phyloP scores from a whole-genome alignment of 306 rosid genomes.

The Rosa persica region DNA sequence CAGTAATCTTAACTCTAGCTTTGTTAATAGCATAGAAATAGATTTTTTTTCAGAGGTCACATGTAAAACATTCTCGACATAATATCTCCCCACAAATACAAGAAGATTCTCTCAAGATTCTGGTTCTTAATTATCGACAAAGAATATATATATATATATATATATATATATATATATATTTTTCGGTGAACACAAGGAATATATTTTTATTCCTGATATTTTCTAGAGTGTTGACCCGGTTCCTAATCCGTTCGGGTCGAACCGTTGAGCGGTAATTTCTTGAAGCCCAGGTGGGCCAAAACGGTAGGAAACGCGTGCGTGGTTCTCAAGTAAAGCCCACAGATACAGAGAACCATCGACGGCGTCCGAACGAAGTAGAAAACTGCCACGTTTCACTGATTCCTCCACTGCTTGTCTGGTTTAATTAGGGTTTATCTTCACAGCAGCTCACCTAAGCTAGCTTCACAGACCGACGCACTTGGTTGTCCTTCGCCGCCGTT shows the following conservation, averaged over 20 bases:
- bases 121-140: background rate
- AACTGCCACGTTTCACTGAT: slow-evolving; percentile 3
- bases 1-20: too few species aligned
- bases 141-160: too few species aligned
- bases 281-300: slow-evolving; percentile 8
- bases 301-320: background rate
- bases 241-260: too few species aligned
- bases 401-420: background rate
- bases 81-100: too few species aligned
- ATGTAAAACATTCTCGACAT: too few species aligned
- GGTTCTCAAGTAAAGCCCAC: background rate
- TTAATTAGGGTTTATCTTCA: background rate
- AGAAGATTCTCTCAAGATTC: too few species aligned
- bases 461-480: background rate
- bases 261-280: background rate
- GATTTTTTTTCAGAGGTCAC: too few species aligned
- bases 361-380: background rate
- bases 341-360: background rate
- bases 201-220: too few species aligned
- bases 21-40: too few species aligned
- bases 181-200: too few species aligned
- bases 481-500: background rate
- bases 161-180: too few species aligned
- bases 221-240: background rate
- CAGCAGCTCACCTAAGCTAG: background rate